A percentile compares a stretch with the other conserved stretches of the same genome.
Evolutionary conservation across 345 rosid species (phyloP).

Genomic region (Melaleuca alternifolia): DNA sequence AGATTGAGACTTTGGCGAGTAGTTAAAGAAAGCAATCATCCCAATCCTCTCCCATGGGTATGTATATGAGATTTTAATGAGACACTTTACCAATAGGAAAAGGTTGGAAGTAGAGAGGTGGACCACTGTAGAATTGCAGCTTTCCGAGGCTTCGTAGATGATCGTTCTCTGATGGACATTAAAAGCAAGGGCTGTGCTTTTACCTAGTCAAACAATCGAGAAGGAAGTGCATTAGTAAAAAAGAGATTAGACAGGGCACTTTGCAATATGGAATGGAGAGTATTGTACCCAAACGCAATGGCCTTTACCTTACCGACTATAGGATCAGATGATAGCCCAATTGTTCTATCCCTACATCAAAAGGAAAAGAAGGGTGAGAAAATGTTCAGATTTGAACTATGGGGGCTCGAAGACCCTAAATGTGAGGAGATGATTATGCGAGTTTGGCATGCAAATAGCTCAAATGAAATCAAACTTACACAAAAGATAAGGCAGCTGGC

Average conservation of each 20-base stretch:
- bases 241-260: neutral
- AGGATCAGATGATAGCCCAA: too few species aligned
- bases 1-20: neutral
- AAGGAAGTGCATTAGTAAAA: neutral
- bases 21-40: neutral
- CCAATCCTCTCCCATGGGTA: neutral
- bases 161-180: neutral
- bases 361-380: too few species aligned
- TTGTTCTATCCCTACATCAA: too few species aligned
- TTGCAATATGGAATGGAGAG: neutral
- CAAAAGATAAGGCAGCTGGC: too few species aligned
- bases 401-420: too few species aligned
- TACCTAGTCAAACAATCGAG: neutral
- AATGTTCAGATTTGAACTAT: too few species aligned
- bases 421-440: too few species aligned
- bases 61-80: neutral
- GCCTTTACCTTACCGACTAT: too few species aligned
- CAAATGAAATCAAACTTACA: too few species aligned
- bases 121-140: neutral
- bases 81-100: neutral
- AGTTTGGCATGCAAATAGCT: too few species aligned
- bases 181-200: neutral
- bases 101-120: fast-evolving
- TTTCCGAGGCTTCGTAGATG: neutral
- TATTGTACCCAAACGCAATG: neutral